These are phyloP conservation scores for Cylindrodendrum hubeiense DNA, from an alignment of 2,329 filamentous ascomycete species.

Conservation along the genomic window DNA sequence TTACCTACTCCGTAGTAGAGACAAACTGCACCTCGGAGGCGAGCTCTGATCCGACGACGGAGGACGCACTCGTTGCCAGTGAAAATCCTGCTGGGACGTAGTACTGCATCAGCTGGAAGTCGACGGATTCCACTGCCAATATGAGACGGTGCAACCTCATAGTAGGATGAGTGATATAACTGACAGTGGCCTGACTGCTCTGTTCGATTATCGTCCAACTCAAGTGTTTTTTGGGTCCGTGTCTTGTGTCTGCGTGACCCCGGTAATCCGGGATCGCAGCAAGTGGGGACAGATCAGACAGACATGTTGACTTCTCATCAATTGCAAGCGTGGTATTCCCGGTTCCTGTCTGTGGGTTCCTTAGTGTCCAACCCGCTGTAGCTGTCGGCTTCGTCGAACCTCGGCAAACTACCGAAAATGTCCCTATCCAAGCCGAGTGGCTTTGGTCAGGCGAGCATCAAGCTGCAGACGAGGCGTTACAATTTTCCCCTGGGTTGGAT, in stretches of 20 bases:
- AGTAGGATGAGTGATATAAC: neutral
- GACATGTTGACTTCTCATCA: neutral
- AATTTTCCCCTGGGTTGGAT: neutral
- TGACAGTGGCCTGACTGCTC: neutral
- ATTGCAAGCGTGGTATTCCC: neutral
- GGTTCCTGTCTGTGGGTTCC: neutral
- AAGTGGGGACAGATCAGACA: conserved; percentile 2
- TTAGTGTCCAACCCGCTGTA: neutral
- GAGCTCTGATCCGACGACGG: neutral
- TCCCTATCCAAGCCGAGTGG: neutral
- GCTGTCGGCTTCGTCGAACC: neutral
- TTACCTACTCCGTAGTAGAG: no score
- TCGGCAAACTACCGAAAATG: conserved; percentile 14
- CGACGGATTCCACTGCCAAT: neutral
- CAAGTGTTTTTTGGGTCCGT: neutral
- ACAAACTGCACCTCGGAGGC: neutral
- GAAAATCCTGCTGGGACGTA: neutral
- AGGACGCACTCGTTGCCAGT: neutral
- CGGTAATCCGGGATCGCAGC: neutral
- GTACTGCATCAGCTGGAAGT: neutral
- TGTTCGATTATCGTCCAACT: neutral
- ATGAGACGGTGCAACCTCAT: neutral
- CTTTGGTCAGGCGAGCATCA: neutral
- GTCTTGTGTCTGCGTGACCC: neutral
- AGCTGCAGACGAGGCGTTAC: neutral